Evolutionary conservation across 352 stramenopile genomes (phyloP).

Genomic region (Pythium vanterpoolii): DNA sequence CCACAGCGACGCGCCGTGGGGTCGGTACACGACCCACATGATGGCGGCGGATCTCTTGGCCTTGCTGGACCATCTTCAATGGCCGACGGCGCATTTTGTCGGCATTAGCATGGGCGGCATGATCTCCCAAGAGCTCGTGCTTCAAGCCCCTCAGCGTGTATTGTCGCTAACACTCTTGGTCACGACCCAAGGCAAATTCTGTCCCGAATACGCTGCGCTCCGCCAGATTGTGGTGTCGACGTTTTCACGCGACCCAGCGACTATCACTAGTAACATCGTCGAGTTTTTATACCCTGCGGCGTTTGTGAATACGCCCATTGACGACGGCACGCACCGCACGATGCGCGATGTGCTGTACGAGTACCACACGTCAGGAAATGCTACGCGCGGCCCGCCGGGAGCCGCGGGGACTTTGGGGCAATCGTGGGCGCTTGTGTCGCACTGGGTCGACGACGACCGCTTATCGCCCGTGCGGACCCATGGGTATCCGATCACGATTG

Average conservation of each 20-base stretch:
- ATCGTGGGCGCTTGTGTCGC: slow-evolving; percentile 23
- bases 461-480: slow-evolving; percentile 35
- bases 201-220: slow-evolving; percentile 26
- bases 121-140: slow-evolving; percentile 53
- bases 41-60: slow-evolving; percentile 64
- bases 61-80: slow-evolving; percentile 51
- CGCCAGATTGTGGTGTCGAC: slow-evolving; percentile 26
- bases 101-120: slow-evolving; percentile 43
- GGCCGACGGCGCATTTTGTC: slow-evolving; percentile 42
- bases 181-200: slow-evolving; percentile 47
- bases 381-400: neutral
- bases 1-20: slow-evolving; percentile 42
- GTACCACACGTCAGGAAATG: slow-evolving; percentile 9
- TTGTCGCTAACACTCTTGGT: slow-evolving; percentile 51
- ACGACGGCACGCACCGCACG: slow-evolving; percentile 16
- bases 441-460: slow-evolving; percentile 48
- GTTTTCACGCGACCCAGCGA: slow-evolving; percentile 29
- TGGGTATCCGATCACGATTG: slow-evolving; percentile 47
- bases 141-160: slow-evolving; percentile 39
- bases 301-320: slow-evolving; percentile 31
- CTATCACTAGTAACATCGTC: slow-evolving; percentile 29
- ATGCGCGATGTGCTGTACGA: slow-evolving; percentile 17
- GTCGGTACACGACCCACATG: slow-evolving; percentile 48
- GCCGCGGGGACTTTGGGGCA: slow-evolving; percentile 18
- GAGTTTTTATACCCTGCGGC: slow-evolving; percentile 38